Evolutionary conservation across 495 filamentous ascomycete genomes (phyloP).

Genomic region (Hypoxylon intermedium): DNA sequence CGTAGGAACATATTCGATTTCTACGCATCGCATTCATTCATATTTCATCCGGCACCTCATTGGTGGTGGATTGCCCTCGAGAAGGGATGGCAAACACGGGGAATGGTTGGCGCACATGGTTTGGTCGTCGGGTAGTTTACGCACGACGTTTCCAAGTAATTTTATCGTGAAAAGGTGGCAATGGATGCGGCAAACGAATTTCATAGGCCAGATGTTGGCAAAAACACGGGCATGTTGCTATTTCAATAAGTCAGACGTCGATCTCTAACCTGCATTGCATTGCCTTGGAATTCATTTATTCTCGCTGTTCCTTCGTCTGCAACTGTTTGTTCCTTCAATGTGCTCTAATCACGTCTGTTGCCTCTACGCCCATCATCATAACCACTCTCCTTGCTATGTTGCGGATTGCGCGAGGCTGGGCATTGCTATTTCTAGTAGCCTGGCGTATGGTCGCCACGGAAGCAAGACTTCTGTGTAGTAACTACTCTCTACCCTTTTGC

Average conservation of each 20-base stretch:
- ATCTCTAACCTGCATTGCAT: not conserved
- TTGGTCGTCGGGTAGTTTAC: conserved; percentile 1
- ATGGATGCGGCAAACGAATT: not conserved
- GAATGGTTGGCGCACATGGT: conserved; percentile 28
- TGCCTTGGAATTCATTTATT: not conserved
- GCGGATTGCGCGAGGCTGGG: too few species aligned
- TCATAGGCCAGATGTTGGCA: not conserved
- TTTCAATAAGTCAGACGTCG: not conserved
- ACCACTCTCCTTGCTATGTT: too few species aligned
- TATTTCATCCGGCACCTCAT: conserved; percentile 4
- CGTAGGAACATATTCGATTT: conserved; percentile 9
- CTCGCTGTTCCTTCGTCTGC: too few species aligned
- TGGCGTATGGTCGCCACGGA: too few species aligned
- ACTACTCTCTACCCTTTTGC: too few species aligned
- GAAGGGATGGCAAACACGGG: conserved; percentile 17
- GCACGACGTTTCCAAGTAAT: conserved; percentile 11
- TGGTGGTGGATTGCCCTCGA: conserved; percentile 11
- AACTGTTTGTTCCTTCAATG: too few species aligned
- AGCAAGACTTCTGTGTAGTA: too few species aligned
- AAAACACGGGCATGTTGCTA: not conserved
- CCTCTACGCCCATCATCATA: not conserved
- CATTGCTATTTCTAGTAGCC: too few species aligned
- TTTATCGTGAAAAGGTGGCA: conserved; percentile 1
- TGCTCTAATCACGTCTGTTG: too few species aligned
- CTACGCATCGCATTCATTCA: conserved; percentile 20